These are phyloP conservation scores for Melastoma malabathricum DNA, from an alignment of 345 rosid species.

Conservation along the genomic window DNA sequence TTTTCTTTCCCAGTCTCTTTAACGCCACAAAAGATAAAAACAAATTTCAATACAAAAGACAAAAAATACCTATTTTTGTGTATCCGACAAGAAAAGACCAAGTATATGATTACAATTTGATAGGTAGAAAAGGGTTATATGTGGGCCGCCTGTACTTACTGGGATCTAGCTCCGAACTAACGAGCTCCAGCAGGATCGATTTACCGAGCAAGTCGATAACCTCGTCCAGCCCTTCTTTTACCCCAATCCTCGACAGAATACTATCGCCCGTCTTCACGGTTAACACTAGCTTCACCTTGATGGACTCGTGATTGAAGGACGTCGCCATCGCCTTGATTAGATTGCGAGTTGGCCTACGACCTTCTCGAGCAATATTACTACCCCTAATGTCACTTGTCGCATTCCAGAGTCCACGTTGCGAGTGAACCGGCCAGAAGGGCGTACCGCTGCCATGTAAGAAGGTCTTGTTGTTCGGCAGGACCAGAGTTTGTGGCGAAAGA, in stretches of 20 bases:
- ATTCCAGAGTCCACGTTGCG: too few species aligned
- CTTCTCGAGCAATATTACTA: background rate
- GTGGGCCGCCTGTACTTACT: conserved; percentile 18
- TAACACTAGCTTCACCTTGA: conserved; percentile 23
- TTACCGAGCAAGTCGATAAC: conserved; percentile 33
- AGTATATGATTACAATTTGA: background rate
- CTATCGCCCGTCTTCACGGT: conserved; percentile 21
- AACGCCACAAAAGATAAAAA: background rate
- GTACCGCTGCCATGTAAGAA: too few species aligned
- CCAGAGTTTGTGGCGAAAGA: too few species aligned
- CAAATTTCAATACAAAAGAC: background rate
- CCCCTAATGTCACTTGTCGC: background rate
- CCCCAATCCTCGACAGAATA: conserved; percentile 13
- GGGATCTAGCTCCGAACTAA: conserved; percentile 37
- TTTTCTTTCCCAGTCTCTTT: conserved; percentile 36
- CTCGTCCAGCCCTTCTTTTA: conserved; percentile 25
- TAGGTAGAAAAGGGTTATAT: background rate
- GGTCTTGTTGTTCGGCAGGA: too few species aligned
- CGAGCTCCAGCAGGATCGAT: conserved; percentile 43
- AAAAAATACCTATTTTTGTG: background rate
- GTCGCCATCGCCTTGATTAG: conserved; percentile 10
- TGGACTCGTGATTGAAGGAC: background rate
- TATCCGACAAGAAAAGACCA: too few species aligned
- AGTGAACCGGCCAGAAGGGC: too few species aligned
- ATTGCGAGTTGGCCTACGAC: background rate